Base-by-base conservation (phyloP, 352 stramenopile species). In the Blastocystis hominis region DNA sequence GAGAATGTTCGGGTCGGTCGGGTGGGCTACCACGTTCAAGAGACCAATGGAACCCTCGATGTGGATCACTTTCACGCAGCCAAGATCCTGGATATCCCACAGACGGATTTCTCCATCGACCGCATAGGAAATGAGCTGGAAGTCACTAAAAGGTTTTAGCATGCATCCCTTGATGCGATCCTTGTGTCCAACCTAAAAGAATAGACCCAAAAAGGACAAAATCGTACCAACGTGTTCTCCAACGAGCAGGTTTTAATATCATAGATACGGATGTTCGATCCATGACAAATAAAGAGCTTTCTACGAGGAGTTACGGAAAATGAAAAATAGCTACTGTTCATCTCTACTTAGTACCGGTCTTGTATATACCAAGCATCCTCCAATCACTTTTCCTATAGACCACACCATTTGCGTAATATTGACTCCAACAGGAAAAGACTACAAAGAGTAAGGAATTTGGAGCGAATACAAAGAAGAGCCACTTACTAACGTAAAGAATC, bases 251-350 rank as follows among this genome's bases (percentile, higher is more conserved):
- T 75, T 9, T 86, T 86, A 1, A 72, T 24, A n/a, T 69, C 47
- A 86, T 86, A 86, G 7, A 70, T 46, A 54, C 75, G 55, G 36
- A 86, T 75, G 24, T 86, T 86, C 40, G 75, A 47, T 76, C 75
- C 75, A 30, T 86, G 75, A 63, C 50, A 86, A 77, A 86, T 36
- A 69, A 70, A 86, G 9, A 86, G 40, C n/a, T 66, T 61, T 20
- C 75, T 86, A 86, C 9, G 20, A 5, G 7, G 24, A 56, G n/a
- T 36, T 20, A 40, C n/a, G 17, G n/a, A 75, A 86, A 75, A 36
- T 40, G 44, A 0, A 1, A 72, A 69, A 50, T 10, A 44, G 7
- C 13, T 77, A 86, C 75, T 20, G 24, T 75, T 72, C 75, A 20
- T 86, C 62, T 75, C 46, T 69, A 69, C 56, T 61, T 34, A 75